Conservation (phyloP, 192 early-diverging fungal genomes). For the Allomyces macrogynus region DNA sequence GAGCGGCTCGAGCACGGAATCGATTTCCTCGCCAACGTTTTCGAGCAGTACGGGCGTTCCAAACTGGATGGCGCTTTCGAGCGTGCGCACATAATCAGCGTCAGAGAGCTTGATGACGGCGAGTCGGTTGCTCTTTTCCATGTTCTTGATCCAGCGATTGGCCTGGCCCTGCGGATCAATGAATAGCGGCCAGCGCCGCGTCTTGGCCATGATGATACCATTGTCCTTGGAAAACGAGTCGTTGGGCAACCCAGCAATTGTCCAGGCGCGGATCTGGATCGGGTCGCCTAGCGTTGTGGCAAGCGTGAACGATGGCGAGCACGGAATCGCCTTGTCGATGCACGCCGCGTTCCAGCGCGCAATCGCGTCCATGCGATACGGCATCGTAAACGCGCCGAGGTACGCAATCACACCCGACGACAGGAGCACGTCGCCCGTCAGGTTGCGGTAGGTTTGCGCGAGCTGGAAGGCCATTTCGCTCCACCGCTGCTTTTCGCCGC, state of each 20-base stretch:
- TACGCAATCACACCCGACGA: slow-evolving; percentile 86
- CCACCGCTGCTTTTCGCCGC: slow-evolving; percentile 91
- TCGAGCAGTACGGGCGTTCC: slow-evolving; percentile 39
- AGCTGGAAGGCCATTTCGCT: slow-evolving; percentile 69
- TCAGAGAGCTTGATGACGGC: slow-evolving; percentile 94
- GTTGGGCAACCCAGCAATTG: slow-evolving; percentile 53
- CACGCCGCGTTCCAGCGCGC: slow-evolving; percentile 60
- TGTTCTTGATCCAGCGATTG: slow-evolving; percentile 61
- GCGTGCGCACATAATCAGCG: slow-evolving; percentile 35
- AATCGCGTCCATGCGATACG: slow-evolving; percentile 63
- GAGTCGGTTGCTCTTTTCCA: slow-evolving; percentile 68
- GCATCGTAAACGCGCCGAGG: slow-evolving; percentile 92
- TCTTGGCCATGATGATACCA: slow-evolving; percentile 85
- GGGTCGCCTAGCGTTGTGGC: slow-evolving; percentile 76
- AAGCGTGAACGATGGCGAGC: slow-evolving; percentile 58
- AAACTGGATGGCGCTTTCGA: slow-evolving; percentile 41
- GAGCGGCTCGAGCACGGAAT: slow-evolving; percentile 36
- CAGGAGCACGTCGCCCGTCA: slow-evolving; percentile 88
- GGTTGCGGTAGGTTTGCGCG: slow-evolving; percentile 85
- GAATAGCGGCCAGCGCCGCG: slow-evolving; percentile 88
- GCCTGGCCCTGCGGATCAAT: slow-evolving; percentile 96
- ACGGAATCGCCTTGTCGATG: slow-evolving; percentile 41
- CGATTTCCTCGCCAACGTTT: slow-evolving; percentile 45
- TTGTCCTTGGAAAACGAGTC: slow-evolving; percentile 94
- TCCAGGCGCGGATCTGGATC: slow-evolving; percentile 82